Evolutionary conservation across 352 stramenopile species (phyloP).

Genomic region (Phytophthora colocasiae): DNA sequence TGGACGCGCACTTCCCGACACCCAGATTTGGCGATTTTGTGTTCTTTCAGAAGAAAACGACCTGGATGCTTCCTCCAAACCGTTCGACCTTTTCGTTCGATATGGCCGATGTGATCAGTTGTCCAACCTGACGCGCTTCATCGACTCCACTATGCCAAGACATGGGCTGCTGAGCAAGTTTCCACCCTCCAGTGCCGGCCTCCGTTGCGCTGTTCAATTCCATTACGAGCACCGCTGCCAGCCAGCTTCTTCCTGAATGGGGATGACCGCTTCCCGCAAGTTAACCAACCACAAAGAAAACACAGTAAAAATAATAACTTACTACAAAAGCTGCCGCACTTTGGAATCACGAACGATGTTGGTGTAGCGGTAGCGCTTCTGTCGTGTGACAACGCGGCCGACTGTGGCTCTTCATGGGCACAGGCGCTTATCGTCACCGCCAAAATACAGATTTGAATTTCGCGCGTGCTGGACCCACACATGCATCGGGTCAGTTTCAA

Average conservation of each 20-base stretch:
- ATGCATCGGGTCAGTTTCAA: slow-evolving; percentile 18
- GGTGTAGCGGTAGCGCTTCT: not conserved
- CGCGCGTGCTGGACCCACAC: not conserved
- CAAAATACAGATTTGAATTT: slow-evolving; percentile 16
- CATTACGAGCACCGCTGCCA: slow-evolving; percentile 24
- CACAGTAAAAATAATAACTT: slow-evolving; percentile 39
- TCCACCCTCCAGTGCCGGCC: slow-evolving; percentile 47
- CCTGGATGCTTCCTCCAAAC: slow-evolving; percentile 37
- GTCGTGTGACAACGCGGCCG: slow-evolving; percentile 13
- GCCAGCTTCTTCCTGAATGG: slow-evolving; percentile 57
- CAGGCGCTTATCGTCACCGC: not conserved
- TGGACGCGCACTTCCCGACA: slow-evolving; percentile 66
- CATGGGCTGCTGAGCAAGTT: slow-evolving; percentile 65
- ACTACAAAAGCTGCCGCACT: no score
- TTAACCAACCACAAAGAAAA: slow-evolving; percentile 14
- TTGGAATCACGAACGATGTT: no score
- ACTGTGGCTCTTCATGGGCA: not conserved
- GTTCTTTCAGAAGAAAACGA: slow-evolving; percentile 90
- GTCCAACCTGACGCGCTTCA: slow-evolving; percentile 65
- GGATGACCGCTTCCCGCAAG: slow-evolving; percentile 63
- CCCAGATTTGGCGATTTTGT: slow-evolving; percentile 79
- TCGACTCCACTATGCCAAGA: slow-evolving; percentile 69
- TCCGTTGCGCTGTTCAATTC: slow-evolving; percentile 30
- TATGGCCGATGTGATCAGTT: slow-evolving; percentile 66
- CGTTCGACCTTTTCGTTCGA: slow-evolving; percentile 79